Evolutionary conservation across 371 early-diverging fungal species (phyloP), one percentile per base, ranked within the genome.

Genomic region (Syncephalis plumigaleata): DNA sequence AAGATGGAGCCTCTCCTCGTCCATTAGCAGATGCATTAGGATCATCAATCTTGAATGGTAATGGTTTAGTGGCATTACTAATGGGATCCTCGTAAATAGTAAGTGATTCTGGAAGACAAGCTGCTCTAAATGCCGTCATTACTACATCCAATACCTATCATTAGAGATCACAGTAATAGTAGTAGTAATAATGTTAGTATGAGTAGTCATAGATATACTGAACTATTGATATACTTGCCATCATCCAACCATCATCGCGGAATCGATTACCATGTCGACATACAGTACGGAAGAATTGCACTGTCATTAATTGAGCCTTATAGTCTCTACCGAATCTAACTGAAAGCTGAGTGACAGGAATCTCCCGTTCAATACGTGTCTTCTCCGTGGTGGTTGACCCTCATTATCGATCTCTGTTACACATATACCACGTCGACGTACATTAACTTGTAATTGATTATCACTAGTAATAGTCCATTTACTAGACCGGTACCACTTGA

Each of bases 291-390:
- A 92, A 86, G 51, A 83, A 67, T 7, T 87, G 72, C 9, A 90
- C 84, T 22, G 88, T 75, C 0, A 90, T 91, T 22, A 90, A 61
- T 57, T 93, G 92, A 2, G 83, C 86, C 46, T 81, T 79, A 56
- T 83, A 86, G 52, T 84, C 81, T 45, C 79, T 70, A 44, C 93
- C 93, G 64, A 95, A 82, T 36, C 87, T 81, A 16, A 89, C 73
- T 0, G 84, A 73, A 44, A 75, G 56, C 25, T 75, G 66, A 24
- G 78, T 75, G 23, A 85, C 68, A n/a, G 73, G 72, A 42, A 77
- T 57, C 24, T 79, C 72, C 46, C 68, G 68, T 51, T 73, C 71
- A 3, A 73, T 75, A 4, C 76, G 67, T 44, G 67, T 69, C 1
- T 71, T 75, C 54, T 77, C 80, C 42, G 68, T 70, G 1, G 67